phyloP scores from a whole-genome alignment of 495 filamentous ascomycete genomes.

The Platismatia glauca region DNA sequence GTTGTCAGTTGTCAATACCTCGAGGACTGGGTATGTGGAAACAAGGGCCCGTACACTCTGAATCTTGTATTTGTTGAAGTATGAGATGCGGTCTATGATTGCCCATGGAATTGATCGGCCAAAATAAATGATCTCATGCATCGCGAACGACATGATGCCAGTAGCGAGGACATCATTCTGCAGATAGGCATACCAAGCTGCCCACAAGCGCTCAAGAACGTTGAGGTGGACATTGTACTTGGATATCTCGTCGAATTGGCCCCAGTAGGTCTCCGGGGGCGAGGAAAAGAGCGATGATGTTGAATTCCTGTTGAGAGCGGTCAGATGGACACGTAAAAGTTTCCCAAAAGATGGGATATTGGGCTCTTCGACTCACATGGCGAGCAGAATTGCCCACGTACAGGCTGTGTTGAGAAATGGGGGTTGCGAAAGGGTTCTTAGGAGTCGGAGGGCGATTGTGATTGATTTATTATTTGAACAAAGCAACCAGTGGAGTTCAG shows the following conservation, averaged over 20 bases:
- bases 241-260: constrained; percentile 76
- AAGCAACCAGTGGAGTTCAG: too few species aligned
- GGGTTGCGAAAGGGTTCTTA: too few species aligned
- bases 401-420: background rate
- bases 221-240: constrained; percentile 84
- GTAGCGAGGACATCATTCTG: constrained; percentile 93
- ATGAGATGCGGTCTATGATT: constrained; percentile 78
- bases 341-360: background rate
- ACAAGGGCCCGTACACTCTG: constrained; percentile 51
- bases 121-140: constrained; percentile 94
- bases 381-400: background rate
- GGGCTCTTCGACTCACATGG: background rate
- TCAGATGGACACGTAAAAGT: background rate
- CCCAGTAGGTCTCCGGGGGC: constrained; percentile 58
- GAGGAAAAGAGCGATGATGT: constrained; percentile 41
- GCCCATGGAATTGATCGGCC: constrained; percentile 89
- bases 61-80: constrained; percentile 88
- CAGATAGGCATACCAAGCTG: constrained; percentile 98
- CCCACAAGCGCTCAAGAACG: constrained; percentile 76
- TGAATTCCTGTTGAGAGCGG: constrained; percentile 41
- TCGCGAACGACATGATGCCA: constrained; percentile 90
- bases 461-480: too few species aligned
- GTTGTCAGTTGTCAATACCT: background rate
- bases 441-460: too few species aligned
- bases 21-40: background rate